Evolutionary conservation across 441 rosid species (phyloP).

Genomic region (Isatis lusitanica): DNA sequence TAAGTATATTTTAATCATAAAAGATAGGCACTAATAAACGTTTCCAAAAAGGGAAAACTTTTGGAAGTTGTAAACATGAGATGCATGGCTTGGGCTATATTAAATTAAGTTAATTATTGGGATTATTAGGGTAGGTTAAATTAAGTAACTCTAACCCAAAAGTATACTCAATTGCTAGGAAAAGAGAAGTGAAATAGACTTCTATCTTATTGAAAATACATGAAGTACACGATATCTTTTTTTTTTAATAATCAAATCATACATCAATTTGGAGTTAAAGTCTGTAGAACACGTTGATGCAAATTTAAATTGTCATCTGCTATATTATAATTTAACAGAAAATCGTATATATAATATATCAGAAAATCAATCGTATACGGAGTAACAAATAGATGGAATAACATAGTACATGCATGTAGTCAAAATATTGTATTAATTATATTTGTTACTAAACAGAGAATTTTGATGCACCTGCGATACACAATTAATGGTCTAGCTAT

Average conservation of each 20-base stretch:
- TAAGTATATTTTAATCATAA: not conserved
- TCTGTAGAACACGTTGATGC: not conserved
- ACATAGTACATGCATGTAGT: not conserved
- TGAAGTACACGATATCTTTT: not conserved
- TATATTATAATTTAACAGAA: not conserved
- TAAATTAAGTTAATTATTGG: not conserved
- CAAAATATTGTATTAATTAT: not conserved
- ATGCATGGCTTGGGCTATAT: conserved; percentile 1
- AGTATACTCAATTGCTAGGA: conserved; percentile 12
- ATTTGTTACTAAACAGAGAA: not conserved
- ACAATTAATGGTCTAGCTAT: not conserved
- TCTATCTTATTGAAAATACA: not conserved
- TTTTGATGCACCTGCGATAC: not conserved
- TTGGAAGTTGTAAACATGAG: conserved; percentile 22
- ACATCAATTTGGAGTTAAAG: not conserved
- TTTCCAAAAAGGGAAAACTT: conserved; percentile 17
- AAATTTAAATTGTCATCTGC: not conserved
- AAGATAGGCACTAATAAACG: conserved; percentile 16
- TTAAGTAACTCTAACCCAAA: not conserved
- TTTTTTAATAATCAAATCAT: not conserved
- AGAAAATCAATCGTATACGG: not conserved
- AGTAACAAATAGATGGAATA: not conserved
- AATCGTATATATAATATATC: not conserved
- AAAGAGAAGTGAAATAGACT: not conserved
- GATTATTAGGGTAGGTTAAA: not conserved